Evolutionary conservation across 139 green algal genomes (phyloP).

Genomic region (Chlorella sorokiniana): DNA sequence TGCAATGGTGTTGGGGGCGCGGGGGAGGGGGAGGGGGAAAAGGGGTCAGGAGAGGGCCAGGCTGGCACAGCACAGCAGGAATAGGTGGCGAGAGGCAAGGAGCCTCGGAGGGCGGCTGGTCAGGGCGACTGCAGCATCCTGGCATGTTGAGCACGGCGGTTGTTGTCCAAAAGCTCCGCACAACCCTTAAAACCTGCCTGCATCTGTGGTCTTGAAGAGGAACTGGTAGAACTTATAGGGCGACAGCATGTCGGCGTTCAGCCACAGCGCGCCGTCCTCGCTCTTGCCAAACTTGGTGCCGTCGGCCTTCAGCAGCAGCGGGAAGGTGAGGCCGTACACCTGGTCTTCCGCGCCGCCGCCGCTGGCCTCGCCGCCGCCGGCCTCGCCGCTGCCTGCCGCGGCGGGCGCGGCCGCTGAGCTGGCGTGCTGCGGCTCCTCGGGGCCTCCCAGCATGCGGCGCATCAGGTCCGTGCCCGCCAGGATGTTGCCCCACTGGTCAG

Average conservation of each 20-base stretch:
- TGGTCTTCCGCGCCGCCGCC: constrained; percentile 14
- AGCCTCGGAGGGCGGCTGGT: too few relatives aligned
- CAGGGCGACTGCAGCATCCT: too few relatives aligned
- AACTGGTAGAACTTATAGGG: constrained; percentile 99
- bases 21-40: neutral
- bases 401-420: neutral
- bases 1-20: neutral
- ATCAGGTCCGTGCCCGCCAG: constrained; percentile 89
- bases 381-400: neutral
- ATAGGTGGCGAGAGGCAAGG: too few relatives aligned
- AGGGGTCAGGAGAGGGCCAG: neutral
- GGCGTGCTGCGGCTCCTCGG: constrained; percentile 22
- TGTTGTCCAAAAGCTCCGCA: neutral
- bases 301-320: constrained; percentile 87
- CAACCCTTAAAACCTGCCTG: neutral
- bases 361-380: neutral
- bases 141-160: too few relatives aligned
- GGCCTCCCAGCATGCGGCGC: constrained; percentile 63
- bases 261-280: constrained; percentile 83
- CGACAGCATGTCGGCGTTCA: constrained; percentile 79
- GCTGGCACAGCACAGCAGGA: neutral
- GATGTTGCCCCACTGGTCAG: constrained; percentile 99
- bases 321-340: constrained; percentile 91
- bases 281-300: constrained; percentile 98
- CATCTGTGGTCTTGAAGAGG: constrained; percentile 70